These are phyloP conservation scores for Balansia obtecta DNA, from an alignment of 2,329 filamentous ascomycete genomes.

Conservation along the genomic window DNA sequence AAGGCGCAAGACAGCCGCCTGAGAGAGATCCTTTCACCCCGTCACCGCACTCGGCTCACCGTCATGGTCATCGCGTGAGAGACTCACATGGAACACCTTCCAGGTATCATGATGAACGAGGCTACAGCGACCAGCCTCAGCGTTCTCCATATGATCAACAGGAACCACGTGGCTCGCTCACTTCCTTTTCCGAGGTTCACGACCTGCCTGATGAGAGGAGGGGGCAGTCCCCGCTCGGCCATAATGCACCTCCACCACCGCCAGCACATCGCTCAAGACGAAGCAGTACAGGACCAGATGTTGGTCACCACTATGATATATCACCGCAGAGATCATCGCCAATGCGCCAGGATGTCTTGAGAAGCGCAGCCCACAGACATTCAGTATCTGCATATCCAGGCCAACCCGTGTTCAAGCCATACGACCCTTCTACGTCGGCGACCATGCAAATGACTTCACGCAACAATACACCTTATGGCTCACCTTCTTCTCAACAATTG, in stretches of 20 bases:
- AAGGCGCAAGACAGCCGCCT: constrained; percentile 9
- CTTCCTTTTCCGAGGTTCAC: constrained; percentile 19
- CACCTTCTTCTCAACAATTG: constrained; percentile 31
- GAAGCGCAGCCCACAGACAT: constrained; percentile 43
- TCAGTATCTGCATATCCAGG: constrained; percentile 39
- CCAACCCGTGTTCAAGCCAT: constrained; percentile 38
- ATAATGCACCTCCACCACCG: constrained; percentile 41
- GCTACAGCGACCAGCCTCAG: constrained; percentile 20
- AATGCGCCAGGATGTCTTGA: constrained; percentile 47
- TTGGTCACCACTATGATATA: constrained; percentile 27
- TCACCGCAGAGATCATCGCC: constrained; percentile 31
- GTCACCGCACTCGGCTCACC: constrained; percentile 17
- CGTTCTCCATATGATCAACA: constrained; percentile 24
- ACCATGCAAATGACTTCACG: constrained; percentile 16
- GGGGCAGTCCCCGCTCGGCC: constrained; percentile 24
- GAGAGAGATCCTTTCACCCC: constrained; percentile 23
- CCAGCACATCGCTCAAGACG: constrained; percentile 40
- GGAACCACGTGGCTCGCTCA: constrained; percentile 24
- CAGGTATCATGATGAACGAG: constrained; percentile 24
- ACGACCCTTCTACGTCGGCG: constrained; percentile 34
- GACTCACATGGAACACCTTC: constrained; percentile 25
- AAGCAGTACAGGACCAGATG: constrained; percentile 31
- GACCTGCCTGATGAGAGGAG: constrained; percentile 22
- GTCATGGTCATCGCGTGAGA: constrained; percentile 20
- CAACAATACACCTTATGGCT: constrained; percentile 21